Evolutionary conservation across 805 yeast genomes (phyloP).

Genomic region (Candida tibetensis): DNA sequence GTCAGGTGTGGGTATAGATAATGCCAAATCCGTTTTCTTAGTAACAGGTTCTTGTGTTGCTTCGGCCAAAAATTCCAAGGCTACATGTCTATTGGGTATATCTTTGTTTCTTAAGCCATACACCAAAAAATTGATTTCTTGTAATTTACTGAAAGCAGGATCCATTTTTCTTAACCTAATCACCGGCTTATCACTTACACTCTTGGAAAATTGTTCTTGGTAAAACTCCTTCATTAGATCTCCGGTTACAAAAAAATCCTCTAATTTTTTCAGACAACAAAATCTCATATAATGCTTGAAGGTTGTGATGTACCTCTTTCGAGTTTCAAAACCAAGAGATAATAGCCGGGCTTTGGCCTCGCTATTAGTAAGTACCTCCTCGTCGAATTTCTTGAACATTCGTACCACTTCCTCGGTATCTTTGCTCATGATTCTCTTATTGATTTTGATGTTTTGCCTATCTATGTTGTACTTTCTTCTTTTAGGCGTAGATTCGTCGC

Average conservation of each 20-base stretch:
- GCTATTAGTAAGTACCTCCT: constrained; percentile 13
- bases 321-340: constrained; percentile 14
- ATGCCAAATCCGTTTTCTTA: constrained; percentile 8
- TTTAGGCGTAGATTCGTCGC: constrained; percentile 2
- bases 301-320: constrained; percentile 16
- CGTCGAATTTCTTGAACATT: constrained; percentile 15
- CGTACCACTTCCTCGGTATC: constrained; percentile 15
- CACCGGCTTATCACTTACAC: constrained; percentile 14
- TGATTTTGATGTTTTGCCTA: constrained; percentile 14
- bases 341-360: constrained; percentile 14
- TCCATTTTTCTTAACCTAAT: constrained; percentile 16
- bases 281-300: constrained; percentile 15
- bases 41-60: background rate
- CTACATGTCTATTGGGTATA: constrained; percentile 13
- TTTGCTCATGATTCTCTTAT: constrained; percentile 15
- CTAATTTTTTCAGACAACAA: constrained; percentile 12
- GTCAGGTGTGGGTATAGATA: background rate
- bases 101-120: constrained; percentile 13
- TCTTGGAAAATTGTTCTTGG: constrained; percentile 12
- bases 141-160: constrained; percentile 15
- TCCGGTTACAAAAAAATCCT: constrained; percentile 14
- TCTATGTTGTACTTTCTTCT: constrained; percentile 11
- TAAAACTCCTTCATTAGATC: constrained; percentile 15
- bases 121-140: constrained; percentile 15
- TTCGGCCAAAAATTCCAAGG: constrained; percentile 11